Evolutionary conservation across 441 rosid species (phyloP), one percentile per base, ranked within the genome.

Genomic region (Erodium moschatum): DNA sequence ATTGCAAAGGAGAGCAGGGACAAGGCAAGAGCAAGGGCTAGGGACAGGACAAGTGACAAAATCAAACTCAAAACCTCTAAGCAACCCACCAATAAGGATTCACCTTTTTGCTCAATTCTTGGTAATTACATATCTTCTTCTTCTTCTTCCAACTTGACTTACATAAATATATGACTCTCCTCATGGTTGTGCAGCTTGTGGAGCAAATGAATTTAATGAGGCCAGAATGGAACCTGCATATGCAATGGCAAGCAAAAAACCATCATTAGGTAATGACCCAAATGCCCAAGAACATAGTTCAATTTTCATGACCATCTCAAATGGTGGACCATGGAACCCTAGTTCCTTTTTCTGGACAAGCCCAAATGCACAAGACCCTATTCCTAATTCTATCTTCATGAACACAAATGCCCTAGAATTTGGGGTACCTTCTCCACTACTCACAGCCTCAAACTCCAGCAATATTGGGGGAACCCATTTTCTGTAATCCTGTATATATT

Each of bases 1-100:
- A 24, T 67, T 69, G 69, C 44, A 67, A 80, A 69, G 73, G 44
- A 77, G 69, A 69, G 68, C 42, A 78, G 84, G 68, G 76, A 73
- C 68, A 81, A 74, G 77, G 80, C 79, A 48, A 84, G 78, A 72
- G 71, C 78, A 75, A 82, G 88, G 69, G 88, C 87, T 66, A 77
- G 87, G 72, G 82, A 81, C 78, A 85, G 88, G 70, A 82, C 86
- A 27, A 50, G 48, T 54, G 72, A 64, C 70, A 84, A 81, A 79
- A 85, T 80, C 11, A 8, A 40, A 11, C 46, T 40, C 46, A 40
- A 5, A 5, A 5, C 9, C 46, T 6, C 10, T 2, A 24, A 24
- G 2, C 27, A 0, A 0, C 0, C 0, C 27, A 0, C 2, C 27
- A 24, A 24, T 24, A 24, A 24, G 27, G 27, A 24, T 24, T 24